Percentiles rank a stretch among this genome's conserved stretches.
These are phyloP conservation scores for Lojkania enalia DNA, from an alignment of 2,329 filamentous ascomycete genomes.

Conservation along the genomic window DNA sequence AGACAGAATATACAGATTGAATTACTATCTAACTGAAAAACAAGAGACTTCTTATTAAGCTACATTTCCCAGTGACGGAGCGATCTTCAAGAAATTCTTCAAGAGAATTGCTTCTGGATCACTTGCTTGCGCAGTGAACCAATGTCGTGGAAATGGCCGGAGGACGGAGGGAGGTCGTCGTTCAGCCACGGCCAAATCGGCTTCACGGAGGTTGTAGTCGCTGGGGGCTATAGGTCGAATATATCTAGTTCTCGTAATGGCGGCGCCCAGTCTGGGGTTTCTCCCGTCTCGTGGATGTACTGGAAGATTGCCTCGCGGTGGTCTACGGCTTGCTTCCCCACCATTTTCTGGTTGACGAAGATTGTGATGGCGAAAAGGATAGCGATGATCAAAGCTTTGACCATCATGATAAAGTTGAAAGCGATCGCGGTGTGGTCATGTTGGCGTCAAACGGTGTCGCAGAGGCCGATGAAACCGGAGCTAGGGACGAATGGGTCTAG, in stretches of 20 bases:
- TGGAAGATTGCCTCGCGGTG: background rate
- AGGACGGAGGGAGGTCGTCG: background rate
- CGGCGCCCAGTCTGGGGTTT: too few species aligned
- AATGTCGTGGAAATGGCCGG: background rate
- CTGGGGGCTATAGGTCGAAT: too few species aligned
- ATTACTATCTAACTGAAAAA: too few species aligned
- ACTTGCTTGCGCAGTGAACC: background rate
- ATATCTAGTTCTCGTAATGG: too few species aligned
- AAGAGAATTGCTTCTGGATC: too few species aligned
- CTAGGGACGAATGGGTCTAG: background rate
- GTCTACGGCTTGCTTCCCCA: too few species aligned
- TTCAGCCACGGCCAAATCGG: background rate
- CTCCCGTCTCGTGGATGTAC: too few species aligned
- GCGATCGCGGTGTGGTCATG: conserved; percentile 5
- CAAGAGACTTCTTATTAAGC: background rate
- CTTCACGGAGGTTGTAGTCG: too few species aligned
- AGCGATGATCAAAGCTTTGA: background rate
- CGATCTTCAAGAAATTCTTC: too few species aligned
- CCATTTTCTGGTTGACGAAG: background rate
- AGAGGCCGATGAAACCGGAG: background rate
- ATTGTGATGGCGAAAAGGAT: background rate
- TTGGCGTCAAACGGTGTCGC: background rate
- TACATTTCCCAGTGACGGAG: too few species aligned
- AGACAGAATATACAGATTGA: conserved; percentile 8
- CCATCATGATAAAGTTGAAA: conserved; percentile 5